Conservation (phyloP, 306 rosid genomes). For the Dryas octopetala region DNA sequence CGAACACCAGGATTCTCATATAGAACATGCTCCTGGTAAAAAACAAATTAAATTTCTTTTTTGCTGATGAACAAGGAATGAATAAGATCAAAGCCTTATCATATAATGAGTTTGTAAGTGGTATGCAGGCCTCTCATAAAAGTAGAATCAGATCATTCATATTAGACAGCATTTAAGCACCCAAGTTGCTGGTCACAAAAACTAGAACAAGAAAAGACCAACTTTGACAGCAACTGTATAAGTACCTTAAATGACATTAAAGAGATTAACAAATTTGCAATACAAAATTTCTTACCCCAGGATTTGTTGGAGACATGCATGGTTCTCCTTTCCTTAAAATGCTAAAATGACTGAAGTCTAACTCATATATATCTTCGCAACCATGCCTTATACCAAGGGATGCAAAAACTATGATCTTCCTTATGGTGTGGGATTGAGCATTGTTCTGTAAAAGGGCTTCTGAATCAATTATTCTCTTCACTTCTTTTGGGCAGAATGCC, state of each 20-base stretch:
- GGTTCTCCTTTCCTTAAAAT: constrained; percentile 76
- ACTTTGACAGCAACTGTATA: not conserved
- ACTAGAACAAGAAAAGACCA: not conserved
- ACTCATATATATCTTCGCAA: constrained; percentile 78
- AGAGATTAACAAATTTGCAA: not conserved
- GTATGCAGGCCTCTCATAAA: not conserved
- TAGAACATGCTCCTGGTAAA: constrained; percentile 63
- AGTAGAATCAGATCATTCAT: not conserved
- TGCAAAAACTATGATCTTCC: constrained; percentile 84
- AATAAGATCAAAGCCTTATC: not conserved
- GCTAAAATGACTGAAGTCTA: constrained; percentile 76
- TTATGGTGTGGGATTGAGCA: constrained; percentile 78
- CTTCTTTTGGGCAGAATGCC: constrained; percentile 87
- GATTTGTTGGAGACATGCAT: constrained; percentile 49
- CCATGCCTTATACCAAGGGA: constrained; percentile 88
- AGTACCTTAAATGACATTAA: not conserved
- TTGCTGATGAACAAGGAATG: constrained; percentile 2
- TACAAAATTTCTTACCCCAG: constrained; percentile 61
- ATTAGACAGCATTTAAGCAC: not conserved
- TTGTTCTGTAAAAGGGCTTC: constrained; percentile 51
- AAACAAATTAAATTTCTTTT: not conserved
- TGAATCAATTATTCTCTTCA: constrained; percentile 61
- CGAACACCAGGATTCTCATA: constrained; percentile 74
- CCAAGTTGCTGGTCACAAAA: not conserved
- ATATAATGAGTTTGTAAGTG: not conserved